Evolutionary conservation across 129 eudicot species (phyloP), one percentile per base, ranked within the genome.

Genomic region (Solidago caesia): DNA sequence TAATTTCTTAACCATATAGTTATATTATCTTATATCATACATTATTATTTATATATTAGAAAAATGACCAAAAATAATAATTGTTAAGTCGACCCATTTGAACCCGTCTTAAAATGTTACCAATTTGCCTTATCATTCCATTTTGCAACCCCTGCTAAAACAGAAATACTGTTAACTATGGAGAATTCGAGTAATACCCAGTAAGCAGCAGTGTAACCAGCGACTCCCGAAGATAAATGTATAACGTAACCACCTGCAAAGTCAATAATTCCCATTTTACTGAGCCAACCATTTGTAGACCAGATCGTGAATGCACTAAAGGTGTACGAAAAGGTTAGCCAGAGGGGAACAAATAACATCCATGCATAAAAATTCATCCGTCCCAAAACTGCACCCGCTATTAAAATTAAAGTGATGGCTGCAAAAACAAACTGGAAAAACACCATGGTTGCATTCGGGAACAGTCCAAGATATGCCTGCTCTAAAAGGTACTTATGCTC

Each of bases 271-370:
- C 95, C 95, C 73, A 84, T 82, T 65, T 82, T 84, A 7, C 88
- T 83, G 56, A 89, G 70, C 95, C 95, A 89, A 4, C 95, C 95
- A 25, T 86, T 70, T 5, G 87, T 80, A 44, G 82, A 78, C 95
- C 95, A 89, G 10, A 89, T 80, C 47, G 85, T 89, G 48, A 73
- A 89, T 25, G 89, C 91, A 16, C 91, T 79, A 61, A 89, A 39
- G 14, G 95, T 89, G 44, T 89, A 89, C 9, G 91, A 86, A 76
- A 84, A 84, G 4, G 95, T 89, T 45, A 83, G 80, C 95, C 91
- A 89, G 8, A 85, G 73, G 5, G 95, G 95, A 68, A 89, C 95
- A 64, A 86, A 86, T 85, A 81, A 16, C 87, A 89, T 89, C 95
- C 95, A 86, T 0, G 95, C 95, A 14, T 46, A 27, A 48, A 89